Conservation (phyloP, 306 rosid genomes). For the Adenanthera pavonina region DNA sequence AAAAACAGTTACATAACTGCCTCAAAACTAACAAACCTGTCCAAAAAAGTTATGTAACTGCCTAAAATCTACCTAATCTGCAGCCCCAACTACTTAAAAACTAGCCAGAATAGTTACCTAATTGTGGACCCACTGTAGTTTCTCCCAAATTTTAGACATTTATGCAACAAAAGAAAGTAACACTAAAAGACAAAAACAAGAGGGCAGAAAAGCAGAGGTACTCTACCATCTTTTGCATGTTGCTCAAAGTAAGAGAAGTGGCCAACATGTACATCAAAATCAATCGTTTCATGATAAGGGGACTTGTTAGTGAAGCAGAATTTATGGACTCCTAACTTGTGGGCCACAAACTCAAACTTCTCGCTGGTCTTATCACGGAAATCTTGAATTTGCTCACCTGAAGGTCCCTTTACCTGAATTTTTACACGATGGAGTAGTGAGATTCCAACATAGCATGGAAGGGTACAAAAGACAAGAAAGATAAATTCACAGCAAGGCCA, state of each 20-base stretch:
- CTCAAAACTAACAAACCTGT: background rate
- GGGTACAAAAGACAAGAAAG: background rate
- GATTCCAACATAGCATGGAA: background rate
- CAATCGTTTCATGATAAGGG: constrained; percentile 78
- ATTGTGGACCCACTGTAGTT: background rate
- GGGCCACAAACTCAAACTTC: constrained; percentile 64
- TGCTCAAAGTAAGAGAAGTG: constrained; percentile 76
- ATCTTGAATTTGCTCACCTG: constrained; percentile 77
- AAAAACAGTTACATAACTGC: background rate
- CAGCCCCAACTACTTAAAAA: background rate
- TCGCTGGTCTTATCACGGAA: constrained; percentile 66
- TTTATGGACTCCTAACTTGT: constrained; percentile 62
- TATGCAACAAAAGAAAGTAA: background rate
- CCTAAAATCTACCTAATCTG: background rate
- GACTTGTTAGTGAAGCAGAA: constrained; percentile 83
- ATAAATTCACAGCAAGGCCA: background rate
- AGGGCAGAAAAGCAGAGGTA: background rate
- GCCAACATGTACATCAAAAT: constrained; percentile 82
- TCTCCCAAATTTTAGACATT: constrained; percentile 9
- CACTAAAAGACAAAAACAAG: background rate
- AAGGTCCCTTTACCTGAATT: constrained; percentile 83
- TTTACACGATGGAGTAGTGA: constrained; percentile 19
- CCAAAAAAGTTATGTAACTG: background rate
- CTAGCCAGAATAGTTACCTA: background rate
- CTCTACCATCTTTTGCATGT: constrained; percentile 95